Evolutionary conservation across 352 stramenopile genomes (phyloP).

Genomic region (Pythium dissotocum): DNA sequence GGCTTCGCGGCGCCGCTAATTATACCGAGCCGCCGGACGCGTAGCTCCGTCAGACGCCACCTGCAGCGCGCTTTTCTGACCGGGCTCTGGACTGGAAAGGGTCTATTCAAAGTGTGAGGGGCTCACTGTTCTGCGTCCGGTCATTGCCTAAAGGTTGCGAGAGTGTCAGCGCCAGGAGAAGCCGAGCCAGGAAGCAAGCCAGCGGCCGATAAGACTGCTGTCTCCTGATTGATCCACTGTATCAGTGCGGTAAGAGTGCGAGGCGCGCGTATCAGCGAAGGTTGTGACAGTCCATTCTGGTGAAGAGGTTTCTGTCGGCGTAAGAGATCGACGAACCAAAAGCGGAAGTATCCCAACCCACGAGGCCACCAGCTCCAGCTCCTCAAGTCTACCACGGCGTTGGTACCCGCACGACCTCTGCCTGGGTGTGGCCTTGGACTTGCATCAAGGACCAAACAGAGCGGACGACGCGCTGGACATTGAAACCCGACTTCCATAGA

Average conservation of each 20-base stretch:
- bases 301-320: neutral
- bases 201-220: constrained; percentile 5
- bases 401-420: neutral
- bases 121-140: neutral
- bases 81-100: neutral
- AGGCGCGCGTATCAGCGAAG: neutral
- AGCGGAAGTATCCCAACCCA: neutral
- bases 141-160: neutral
- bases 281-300: neutral
- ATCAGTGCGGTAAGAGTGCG: constrained; percentile 4
- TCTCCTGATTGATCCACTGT: neutral
- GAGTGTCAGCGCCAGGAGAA: neutral
- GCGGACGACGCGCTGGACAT: neutral
- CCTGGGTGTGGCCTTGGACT: neutral
- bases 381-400: neutral
- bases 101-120: neutral
- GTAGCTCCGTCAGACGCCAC: neutral
- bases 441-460: neutral
- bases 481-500: neutral
- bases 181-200: neutral
- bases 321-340: neutral
- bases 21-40: neutral
- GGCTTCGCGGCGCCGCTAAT: neutral
- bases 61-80: neutral
- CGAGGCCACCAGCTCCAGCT: neutral